Conservation (phyloP, 345 rosid species). For the Sapria himalayana region DNA sequence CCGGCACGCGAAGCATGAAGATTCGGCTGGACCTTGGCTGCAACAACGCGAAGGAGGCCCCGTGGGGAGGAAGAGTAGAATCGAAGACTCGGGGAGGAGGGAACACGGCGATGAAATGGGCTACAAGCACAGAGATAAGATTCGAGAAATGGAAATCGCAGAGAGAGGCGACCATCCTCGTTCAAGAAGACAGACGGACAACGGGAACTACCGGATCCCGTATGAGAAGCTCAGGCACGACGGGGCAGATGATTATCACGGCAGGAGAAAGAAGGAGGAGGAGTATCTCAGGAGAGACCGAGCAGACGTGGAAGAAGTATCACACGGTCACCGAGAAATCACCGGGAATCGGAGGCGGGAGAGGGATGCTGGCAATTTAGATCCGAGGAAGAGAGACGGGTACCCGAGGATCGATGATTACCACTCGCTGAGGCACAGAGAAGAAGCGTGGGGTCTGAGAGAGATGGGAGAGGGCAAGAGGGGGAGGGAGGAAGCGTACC, state of each 20-base stretch:
- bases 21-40: conserved; percentile 33
- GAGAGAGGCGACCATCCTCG: conserved; percentile 43
- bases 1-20: conserved; percentile 46
- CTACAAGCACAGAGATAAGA: conserved; percentile 49
- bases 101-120: conserved; percentile 50
- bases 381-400: conserved; percentile 58
- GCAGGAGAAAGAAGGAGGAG: conserved; percentile 64
- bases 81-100: conserved; percentile 52
- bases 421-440: conserved; percentile 56
- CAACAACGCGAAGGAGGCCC: conserved; percentile 47
- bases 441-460: conserved; percentile 44
- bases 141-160: conserved; percentile 40
- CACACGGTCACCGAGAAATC: conserved; percentile 42
- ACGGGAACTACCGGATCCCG: conserved; percentile 34
- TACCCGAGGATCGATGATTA: conserved; percentile 52
- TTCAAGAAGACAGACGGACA: conserved; percentile 53
- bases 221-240: conserved; percentile 44
- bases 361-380: conserved; percentile 49
- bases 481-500: conserved; percentile 50
- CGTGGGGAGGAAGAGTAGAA: conserved; percentile 31
- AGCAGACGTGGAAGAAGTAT: conserved; percentile 37
- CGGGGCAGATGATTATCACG: conserved; percentile 32
- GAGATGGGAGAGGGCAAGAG: conserved; percentile 55
- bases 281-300: conserved; percentile 42
- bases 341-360: conserved; percentile 50